A percentile compares a stretch with the other conserved stretches of the same genome.
Evolutionary conservation across 2,329 filamentous ascomycete genomes (phyloP).

Genomic region (Diaporthe citri): DNA sequence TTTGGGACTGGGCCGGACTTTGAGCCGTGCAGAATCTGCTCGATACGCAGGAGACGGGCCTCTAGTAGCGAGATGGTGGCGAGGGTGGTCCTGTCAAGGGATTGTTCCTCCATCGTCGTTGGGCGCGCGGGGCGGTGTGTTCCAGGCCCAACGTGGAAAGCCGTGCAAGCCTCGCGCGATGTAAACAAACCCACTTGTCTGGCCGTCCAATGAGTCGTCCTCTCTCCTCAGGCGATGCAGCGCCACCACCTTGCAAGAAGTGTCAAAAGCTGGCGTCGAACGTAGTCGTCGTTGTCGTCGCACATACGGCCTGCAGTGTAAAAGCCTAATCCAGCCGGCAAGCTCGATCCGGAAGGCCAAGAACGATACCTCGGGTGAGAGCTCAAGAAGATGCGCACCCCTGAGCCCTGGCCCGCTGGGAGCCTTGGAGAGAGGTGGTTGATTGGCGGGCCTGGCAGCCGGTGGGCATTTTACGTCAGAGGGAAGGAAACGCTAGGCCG

Average conservation of each 20-base stretch:
- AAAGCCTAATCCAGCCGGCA: not conserved
- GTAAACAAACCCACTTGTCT: not conserved
- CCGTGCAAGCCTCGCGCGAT: not conserved
- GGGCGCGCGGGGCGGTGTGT: not conserved
- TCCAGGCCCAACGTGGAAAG: not conserved
- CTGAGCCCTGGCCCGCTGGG: not conserved
- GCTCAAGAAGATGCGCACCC: not conserved
- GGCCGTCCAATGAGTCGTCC: not conserved
- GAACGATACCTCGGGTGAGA: not conserved
- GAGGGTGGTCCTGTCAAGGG: conserved; percentile 65
- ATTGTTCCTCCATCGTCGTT: conserved; percentile 44
- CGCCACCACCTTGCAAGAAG: not conserved
- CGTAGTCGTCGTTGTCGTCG: not conserved
- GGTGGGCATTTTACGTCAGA: conserved; percentile 27
- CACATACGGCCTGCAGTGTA: conserved; percentile 21
- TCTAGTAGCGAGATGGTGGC: conserved; percentile 69
- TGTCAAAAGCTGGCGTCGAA: conserved; percentile 1
- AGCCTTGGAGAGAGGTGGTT: not conserved
- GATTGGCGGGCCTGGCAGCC: conserved; percentile 27
- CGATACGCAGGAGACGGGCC: conserved; percentile 69
- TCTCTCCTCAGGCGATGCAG: not conserved
- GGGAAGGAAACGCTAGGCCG: conserved; percentile 24
- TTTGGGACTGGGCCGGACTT: conserved; percentile 51
- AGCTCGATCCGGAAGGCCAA: conserved; percentile 7
- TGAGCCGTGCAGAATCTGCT: conserved; percentile 68